phyloP scores from a whole-genome alignment of 2,329 filamentous ascomycete species.

The Fusarium heterosporum region DNA sequence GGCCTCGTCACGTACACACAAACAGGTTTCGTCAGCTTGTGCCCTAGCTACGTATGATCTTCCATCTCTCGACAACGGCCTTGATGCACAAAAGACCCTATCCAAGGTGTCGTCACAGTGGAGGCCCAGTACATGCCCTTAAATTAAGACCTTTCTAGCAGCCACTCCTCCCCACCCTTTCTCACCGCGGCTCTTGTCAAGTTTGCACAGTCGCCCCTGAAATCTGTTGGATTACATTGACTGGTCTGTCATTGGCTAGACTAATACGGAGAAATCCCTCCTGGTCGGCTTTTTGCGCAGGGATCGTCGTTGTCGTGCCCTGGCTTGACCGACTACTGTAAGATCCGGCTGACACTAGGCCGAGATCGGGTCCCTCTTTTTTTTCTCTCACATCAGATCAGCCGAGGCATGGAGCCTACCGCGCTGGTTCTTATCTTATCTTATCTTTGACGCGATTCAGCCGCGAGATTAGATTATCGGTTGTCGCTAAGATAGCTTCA shows the following conservation, averaged over 20 bases:
- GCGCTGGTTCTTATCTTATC: conserved; percentile 4
- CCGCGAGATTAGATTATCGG: conserved; percentile 14
- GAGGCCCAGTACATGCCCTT: conserved; percentile 30
- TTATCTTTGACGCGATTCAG: conserved; percentile 27
- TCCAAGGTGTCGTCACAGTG: conserved; percentile 35
- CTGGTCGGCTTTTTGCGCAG: conserved; percentile 39
- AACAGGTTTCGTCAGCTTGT: not conserved
- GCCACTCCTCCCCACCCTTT: conserved; percentile 34
- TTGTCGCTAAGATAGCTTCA: conserved; percentile 8
- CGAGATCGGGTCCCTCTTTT: conserved; percentile 47
- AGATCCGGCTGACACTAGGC: conserved; percentile 46
- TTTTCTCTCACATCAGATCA: conserved; percentile 27
- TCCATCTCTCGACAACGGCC: conserved; percentile 7
- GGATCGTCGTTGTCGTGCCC: conserved; percentile 33
- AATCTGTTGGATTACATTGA: conserved; percentile 48
- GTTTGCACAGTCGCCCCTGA: conserved; percentile 43
- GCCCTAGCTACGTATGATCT: not conserved
- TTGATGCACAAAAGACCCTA: conserved; percentile 24
- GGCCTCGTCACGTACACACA: not conserved
- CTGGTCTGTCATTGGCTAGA: conserved; percentile 38
- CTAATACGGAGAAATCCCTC: conserved; percentile 40
- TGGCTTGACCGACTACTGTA: conserved; percentile 29
- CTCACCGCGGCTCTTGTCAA: conserved; percentile 46
- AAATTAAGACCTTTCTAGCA: conserved; percentile 37
- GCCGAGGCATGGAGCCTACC: conserved; percentile 4